These are phyloP conservation scores for Monosporascus sp. DNA, from an alignment of 2,329 filamentous ascomycete genomes.

Conservation along the genomic window DNA sequence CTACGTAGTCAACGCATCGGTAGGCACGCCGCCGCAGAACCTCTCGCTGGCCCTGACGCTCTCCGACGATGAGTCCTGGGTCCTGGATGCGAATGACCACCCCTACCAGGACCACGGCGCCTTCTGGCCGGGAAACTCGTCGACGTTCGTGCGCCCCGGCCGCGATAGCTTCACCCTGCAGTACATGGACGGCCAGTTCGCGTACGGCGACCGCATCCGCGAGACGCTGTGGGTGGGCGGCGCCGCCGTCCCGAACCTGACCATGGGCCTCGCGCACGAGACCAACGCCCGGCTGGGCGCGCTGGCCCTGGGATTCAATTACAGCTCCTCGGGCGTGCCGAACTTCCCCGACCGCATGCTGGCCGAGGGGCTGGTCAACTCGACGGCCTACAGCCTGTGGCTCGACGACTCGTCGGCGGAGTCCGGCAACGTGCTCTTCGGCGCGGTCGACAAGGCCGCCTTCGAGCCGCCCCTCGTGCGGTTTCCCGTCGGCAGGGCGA, in stretches of 20 bases:
- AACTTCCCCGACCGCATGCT: constrained; percentile 23
- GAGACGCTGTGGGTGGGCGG: constrained; percentile 22
- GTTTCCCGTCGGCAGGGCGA: constrained; percentile 2
- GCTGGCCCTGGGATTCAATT: constrained; percentile 25
- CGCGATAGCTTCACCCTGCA: constrained; percentile 4
- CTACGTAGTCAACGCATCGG: constrained; percentile 6
- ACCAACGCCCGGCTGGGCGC: constrained; percentile 16
- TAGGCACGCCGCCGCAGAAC: constrained; percentile 21
- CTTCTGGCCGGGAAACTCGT: constrained; percentile 17
- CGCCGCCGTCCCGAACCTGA: constrained; percentile 19
- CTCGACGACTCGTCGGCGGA: constrained; percentile 20
- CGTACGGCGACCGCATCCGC: constrained; percentile 19
- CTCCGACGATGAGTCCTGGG: constrained; percentile 21
- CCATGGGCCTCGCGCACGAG: constrained; percentile 20
- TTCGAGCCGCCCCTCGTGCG: constrained; percentile 20
- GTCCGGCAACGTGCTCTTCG: constrained; percentile 26
- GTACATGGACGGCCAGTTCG: constrained; percentile 8
- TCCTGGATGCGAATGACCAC: constrained; percentile 14
- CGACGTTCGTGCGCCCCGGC: constrained; percentile 9
- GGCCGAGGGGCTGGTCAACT: constrained; percentile 19
- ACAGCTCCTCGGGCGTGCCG: constrained; percentile 5
- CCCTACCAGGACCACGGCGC: constrained; percentile 15
- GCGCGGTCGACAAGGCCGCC: constrained; percentile 25
- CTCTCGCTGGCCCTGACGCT: constrained; percentile 22
- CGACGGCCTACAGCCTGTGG: constrained; percentile 28